Base-by-base conservation (phyloP, 2,329 filamentous ascomycete species). In the Fusarium phyllophilum region DNA sequence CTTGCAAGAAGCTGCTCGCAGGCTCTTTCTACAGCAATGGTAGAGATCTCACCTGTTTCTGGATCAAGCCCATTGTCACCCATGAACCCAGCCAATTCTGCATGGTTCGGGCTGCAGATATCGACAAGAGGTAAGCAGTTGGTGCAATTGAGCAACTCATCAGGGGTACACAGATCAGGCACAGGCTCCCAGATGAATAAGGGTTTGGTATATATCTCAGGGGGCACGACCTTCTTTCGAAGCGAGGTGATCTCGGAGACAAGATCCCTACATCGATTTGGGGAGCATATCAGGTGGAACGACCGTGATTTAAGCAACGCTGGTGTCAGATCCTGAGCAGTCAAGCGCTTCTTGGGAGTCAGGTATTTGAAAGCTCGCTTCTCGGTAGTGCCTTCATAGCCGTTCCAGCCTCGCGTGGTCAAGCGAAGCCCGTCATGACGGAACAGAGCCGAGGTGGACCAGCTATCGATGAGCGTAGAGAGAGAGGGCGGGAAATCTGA, bases 171-270 rank as follows among this genome's bases (percentile, higher is more conserved):
- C 3, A 94, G 87, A 82, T 98, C 94, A 4, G 96, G 96, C 3
- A 98, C 93, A 2, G 96, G 96, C 81, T 99, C 96, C 96, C 96
- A 99, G 59, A 98, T 90, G 80, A 98, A 94, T 12, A 95, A 83
- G 3, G 95, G 93, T 54, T 89, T 88, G 2, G 85, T 78, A 74
- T 85, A 86, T 17, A 78, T 69, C 51, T 82, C 80, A 9, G 75
- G 68, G 1, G 82, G 71, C 20, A 76, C 69, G 31, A 84, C 71
- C 14, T 82, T 82, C 77, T 86, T 87, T 14, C 89, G 85, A 36
- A 90, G 87, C 8, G 86, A 83, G 10, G 91, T 85, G 67, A 98
- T 93, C n/a, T 91, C 89, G 4, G 88, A 82, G 29, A 96, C 91
- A 29, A 97, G 88, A 62, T 93, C 89, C 54, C 94, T 91, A 81